Evolutionary conservation across 2,329 filamentous ascomycete genomes (phyloP).

Genomic region (Phialophora macrospora): DNA sequence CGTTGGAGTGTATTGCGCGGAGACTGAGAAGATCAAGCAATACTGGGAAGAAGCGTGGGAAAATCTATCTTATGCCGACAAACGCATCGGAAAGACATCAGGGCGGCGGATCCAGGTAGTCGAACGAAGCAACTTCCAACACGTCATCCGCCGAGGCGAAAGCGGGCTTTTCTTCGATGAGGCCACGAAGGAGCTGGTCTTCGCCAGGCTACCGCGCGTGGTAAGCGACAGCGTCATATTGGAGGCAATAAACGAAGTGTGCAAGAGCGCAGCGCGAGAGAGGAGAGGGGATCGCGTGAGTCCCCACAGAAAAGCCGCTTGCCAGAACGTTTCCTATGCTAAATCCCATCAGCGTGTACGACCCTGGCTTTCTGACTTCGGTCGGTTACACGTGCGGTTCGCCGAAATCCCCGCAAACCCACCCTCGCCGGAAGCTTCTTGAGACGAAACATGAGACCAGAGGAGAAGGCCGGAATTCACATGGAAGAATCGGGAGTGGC

Average conservation of each 20-base stretch:
- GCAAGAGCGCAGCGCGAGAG: neutral
- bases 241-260: neutral
- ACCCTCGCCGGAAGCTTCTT: neutral
- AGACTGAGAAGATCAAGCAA: neutral
- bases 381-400: neutral
- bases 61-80: neutral
- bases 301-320: neutral
- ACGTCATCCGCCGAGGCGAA: conserved; percentile 2
- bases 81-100: conserved; percentile 6
- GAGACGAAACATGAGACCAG: neutral
- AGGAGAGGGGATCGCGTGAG: neutral
- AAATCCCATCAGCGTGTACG: neutral
- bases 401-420: neutral
- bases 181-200: neutral
- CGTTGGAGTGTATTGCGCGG: neutral
- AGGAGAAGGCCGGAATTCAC: neutral
- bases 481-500: conserved; percentile 1
- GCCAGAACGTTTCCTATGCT: neutral
- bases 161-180: conserved; percentile 2
- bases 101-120: conserved; percentile 1
- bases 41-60: neutral
- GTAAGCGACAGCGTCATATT: neutral
- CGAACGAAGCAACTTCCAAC: neutral
- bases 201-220: neutral
- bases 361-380: neutral